Conservation (phyloP, 108 stramenopile species). For the Cylindrotheca closterium region DNA sequence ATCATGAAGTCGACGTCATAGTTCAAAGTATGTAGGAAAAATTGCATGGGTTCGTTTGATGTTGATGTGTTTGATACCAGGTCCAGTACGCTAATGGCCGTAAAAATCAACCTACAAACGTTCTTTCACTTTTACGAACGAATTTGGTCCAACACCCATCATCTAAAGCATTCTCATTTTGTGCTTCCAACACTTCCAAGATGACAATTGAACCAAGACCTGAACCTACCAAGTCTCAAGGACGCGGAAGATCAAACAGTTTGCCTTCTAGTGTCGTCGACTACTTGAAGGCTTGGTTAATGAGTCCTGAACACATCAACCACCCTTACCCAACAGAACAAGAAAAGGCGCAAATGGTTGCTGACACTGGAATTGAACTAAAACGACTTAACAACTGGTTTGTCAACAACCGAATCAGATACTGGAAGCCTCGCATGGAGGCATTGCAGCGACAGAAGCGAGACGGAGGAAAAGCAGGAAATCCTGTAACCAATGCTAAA, state of each 20-base stretch:
- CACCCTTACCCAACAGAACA: slow-evolving; percentile 86
- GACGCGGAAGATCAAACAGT: slow-evolving; percentile 29
- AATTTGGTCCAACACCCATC: too few species aligned
- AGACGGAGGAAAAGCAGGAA: background rate
- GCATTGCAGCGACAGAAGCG: slow-evolving; percentile 15
- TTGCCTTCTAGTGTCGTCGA: slow-evolving; percentile 58
- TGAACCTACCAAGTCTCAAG: slow-evolving; percentile 10
- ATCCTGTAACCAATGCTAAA: background rate
- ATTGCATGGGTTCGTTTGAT: background rate
- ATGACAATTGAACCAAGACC: background rate
- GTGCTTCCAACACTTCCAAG: too few species aligned
- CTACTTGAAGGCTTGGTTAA: slow-evolving; percentile 81
- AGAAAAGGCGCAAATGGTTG: slow-evolving; percentile 75
- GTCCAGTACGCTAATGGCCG: too few species aligned
- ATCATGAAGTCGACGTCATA: background rate
- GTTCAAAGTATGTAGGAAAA: too few species aligned
- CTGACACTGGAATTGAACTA: slow-evolving; percentile 77
- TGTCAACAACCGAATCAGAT: slow-evolving; percentile 79
- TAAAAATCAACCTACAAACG: too few species aligned
- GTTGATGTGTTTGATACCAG: background rate
- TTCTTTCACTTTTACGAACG: too few species aligned
- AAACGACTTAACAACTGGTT: slow-evolving; percentile 88
- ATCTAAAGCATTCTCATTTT: too few species aligned
- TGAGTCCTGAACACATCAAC: slow-evolving; percentile 73
- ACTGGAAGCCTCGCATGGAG: slow-evolving; percentile 65